These are phyloP conservation scores for Linderniella brevidens DNA, from an alignment of 257 asterid genomes.

Conservation along the genomic window DNA sequence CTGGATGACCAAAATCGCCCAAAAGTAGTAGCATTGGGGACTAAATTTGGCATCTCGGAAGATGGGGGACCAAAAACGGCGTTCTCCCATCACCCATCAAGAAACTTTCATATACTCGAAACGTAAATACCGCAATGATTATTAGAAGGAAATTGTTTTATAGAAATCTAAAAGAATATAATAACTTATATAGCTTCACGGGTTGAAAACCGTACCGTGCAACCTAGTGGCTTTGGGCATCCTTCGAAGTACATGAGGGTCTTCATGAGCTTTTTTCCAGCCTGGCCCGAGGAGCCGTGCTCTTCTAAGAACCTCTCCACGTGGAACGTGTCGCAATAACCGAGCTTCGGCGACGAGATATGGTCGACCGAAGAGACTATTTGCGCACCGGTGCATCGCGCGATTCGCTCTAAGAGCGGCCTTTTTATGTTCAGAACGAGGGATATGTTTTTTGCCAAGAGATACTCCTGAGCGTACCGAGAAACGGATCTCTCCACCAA, in stretches of 20 bases:
- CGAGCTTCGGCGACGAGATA: conserved; percentile 61
- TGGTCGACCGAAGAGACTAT: conserved; percentile 80
- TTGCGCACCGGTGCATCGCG: conserved; percentile 88
- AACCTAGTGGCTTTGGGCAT: conserved; percentile 94
- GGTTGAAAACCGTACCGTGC: conserved; percentile 51
- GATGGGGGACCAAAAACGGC: too few relatives aligned
- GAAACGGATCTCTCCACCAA: conserved; percentile 98
- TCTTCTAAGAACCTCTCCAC: conserved; percentile 61
- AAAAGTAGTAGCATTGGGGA: too few relatives aligned
- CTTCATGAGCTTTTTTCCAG: conserved; percentile 59
- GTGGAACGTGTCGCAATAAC: conserved; percentile 73
- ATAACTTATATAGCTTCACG: too few relatives aligned
- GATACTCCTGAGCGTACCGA: conserved; percentile 90
- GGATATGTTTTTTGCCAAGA: conserved; percentile 76
- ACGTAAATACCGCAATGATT: too few relatives aligned
- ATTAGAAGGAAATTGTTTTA: too few relatives aligned
- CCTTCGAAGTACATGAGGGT: conserved; percentile 95
- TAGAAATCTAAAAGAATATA: too few relatives aligned
- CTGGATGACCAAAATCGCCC: too few relatives aligned
- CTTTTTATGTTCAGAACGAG: conserved; percentile 79
- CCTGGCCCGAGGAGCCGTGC: conserved; percentile 60
- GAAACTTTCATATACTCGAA: not conserved
- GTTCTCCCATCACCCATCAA: too few relatives aligned
- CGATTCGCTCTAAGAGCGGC: conserved; percentile 85
- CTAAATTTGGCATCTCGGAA: too few relatives aligned